Percentiles rank a stretch among this genome's conserved stretches.
Evolutionary conservation across 2,329 filamentous ascomycete genomes (phyloP).

Genomic region (Truncatella angustata): DNA sequence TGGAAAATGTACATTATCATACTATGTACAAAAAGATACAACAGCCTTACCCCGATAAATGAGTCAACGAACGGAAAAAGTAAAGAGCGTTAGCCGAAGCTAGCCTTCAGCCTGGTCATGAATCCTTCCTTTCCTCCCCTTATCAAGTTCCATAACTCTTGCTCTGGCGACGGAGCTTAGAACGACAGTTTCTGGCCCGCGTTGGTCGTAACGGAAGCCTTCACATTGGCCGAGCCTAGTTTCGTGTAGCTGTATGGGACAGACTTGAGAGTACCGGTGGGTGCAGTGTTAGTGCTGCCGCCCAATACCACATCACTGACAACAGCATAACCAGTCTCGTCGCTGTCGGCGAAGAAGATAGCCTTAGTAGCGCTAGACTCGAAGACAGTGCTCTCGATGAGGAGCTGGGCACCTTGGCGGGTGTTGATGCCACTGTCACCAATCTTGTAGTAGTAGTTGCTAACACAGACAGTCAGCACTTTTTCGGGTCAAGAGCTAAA

Average conservation of each 20-base stretch:
- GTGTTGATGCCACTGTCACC: constrained; percentile 50
- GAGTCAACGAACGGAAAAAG: neutral
- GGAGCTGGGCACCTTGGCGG: constrained; percentile 48
- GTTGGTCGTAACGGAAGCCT: constrained; percentile 11
- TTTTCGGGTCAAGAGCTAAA: no score
- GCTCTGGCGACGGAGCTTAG: neutral
- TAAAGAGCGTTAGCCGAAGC: no score
- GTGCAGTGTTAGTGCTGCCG: constrained; percentile 44
- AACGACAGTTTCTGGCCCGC: constrained; percentile 12
- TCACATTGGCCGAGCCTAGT: constrained; percentile 14
- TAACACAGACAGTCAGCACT: no score
- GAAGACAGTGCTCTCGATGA: constrained; percentile 45
- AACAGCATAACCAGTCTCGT: constrained; percentile 38
- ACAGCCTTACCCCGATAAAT: no score
- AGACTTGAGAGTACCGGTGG: constrained; percentile 37
- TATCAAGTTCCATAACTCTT: neutral
- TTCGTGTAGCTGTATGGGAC: constrained; percentile 13
- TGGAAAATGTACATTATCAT: no score
- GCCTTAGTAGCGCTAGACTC: constrained; percentile 20
- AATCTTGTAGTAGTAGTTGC: constrained; percentile 45
- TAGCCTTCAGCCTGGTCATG: no score
- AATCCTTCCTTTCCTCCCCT: no score
- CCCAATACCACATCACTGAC: constrained; percentile 43
- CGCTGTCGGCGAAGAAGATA: constrained; percentile 37
- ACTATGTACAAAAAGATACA: no score